A percentile compares a stretch with the other conserved stretches of the same genome.
Evolutionary conservation across 106 monocot species (phyloP).

Genomic region (Dendrobium catenatum): DNA sequence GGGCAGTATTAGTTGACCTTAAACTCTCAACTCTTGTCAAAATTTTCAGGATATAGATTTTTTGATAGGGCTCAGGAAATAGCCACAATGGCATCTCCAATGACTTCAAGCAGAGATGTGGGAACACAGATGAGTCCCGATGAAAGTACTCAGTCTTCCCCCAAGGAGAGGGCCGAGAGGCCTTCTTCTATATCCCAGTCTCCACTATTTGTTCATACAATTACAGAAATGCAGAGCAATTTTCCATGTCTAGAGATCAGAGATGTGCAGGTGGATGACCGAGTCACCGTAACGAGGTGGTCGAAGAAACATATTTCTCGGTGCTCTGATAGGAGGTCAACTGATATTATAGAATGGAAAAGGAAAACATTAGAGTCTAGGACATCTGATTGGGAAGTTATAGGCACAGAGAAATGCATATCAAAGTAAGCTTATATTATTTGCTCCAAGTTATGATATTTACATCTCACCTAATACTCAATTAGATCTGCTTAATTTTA

Average conservation of each 20-base stretch:
- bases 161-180: constrained; percentile 17
- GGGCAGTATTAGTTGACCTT: not conserved
- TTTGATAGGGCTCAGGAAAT: constrained; percentile 15
- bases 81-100: constrained; percentile 21
- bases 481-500: not conserved
- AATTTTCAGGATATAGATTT: constrained; percentile 41
- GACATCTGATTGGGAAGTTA: constrained; percentile 36
- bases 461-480: not conserved
- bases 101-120: constrained; percentile 53
- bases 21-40: not conserved
- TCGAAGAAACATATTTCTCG: constrained; percentile 66
- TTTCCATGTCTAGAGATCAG: constrained; percentile 62
- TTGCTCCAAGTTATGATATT: not conserved
- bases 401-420: constrained; percentile 35
- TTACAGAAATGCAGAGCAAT: constrained; percentile 39
- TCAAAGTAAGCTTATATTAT: constrained; percentile 47
- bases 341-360: constrained; percentile 65
- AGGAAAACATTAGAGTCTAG: constrained; percentile 42
- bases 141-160: constrained; percentile 55
- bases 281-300: constrained; percentile 84
- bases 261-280: constrained; percentile 89
- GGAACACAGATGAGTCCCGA: constrained; percentile 91
- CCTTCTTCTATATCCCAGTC: constrained; percentile 26
- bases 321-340: constrained; percentile 47
- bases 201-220: constrained; percentile 24